phyloP scores from a whole-genome alignment of 2,329 filamentous ascomycete species.

The Hymenoscyphus occultus region DNA sequence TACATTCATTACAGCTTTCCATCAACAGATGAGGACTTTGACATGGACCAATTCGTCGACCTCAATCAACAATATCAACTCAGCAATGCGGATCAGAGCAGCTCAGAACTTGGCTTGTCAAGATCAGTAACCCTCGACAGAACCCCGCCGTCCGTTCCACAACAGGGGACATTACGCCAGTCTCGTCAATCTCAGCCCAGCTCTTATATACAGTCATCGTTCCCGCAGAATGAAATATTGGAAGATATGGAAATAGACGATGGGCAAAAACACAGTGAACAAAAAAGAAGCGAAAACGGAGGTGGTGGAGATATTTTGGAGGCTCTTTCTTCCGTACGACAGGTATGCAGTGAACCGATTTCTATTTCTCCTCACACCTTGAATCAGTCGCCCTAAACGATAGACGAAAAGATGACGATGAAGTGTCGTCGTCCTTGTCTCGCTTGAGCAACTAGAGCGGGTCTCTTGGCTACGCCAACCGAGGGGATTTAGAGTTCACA shows the following conservation, averaged over 20 bases:
- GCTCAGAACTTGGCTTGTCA: neutral
- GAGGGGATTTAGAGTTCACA: neutral
- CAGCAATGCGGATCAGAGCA: neutral
- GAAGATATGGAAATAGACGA: neutral
- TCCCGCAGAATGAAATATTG: neutral
- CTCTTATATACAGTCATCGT: neutral
- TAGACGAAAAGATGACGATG: neutral
- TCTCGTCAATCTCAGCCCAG: neutral
- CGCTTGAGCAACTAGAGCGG: neutral
- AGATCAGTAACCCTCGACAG: neutral
- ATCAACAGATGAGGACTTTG: slow-evolving; percentile 1
- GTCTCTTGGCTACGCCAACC: neutral
- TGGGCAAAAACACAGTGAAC: neutral
- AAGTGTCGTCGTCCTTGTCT: slow-evolving; percentile 4
- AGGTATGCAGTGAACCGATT: neutral
- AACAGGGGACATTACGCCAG: neutral
- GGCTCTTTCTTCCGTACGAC: neutral
- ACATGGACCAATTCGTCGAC: neutral
- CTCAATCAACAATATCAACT: neutral
- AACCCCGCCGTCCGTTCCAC: neutral
- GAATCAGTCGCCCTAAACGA: neutral
- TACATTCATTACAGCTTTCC: neutral
- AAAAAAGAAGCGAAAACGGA: neutral
- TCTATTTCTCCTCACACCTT: neutral
- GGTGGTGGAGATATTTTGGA: neutral